Evolutionary conservation across 1,139 yeast species (phyloP).

Genomic region (Blastobotrys indianensis): DNA sequence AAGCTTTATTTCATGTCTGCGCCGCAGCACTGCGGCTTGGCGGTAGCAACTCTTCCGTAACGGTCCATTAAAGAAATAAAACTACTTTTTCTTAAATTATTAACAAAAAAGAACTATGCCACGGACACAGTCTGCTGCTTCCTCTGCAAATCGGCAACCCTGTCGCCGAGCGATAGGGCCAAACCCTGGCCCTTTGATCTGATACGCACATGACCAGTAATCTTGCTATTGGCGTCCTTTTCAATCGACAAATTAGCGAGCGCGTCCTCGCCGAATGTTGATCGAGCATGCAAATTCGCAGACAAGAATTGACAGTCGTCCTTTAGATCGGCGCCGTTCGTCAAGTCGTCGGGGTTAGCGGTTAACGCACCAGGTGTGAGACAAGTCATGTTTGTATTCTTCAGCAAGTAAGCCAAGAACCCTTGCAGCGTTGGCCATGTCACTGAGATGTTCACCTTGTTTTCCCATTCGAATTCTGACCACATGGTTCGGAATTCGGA

Average conservation of each 20-base stretch:
- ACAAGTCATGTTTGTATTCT: constrained; percentile 90
- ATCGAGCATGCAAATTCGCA: constrained; percentile 88
- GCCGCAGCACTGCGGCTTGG: no score
- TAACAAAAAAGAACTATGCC: neutral
- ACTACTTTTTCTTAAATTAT: no score
- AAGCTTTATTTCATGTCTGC: no score
- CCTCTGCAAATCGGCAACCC: constrained; percentile 54
- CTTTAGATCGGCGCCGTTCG: constrained; percentile 48
- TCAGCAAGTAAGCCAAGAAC: constrained; percentile 70
- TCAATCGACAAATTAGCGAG: constrained; percentile 94
- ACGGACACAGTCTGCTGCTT: constrained; percentile 12
- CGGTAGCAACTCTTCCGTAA: no score
- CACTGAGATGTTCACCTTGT: constrained; percentile 86
- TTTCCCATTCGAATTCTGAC: constrained; percentile 99
- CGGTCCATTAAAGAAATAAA: no score
- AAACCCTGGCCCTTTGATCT: constrained; percentile 98
- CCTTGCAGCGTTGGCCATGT: constrained; percentile 62
- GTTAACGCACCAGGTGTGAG: constrained; percentile 81
- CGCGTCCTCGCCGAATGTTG: constrained; percentile 97
- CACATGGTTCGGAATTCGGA: constrained; percentile 94
- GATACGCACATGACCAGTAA: constrained; percentile 92
- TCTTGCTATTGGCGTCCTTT: constrained; percentile 62
- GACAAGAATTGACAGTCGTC: constrained; percentile 85
- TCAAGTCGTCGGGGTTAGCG: constrained; percentile 22
- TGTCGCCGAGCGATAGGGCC: constrained; percentile 91